phyloP scores from a whole-genome alignment of 129 eudicot genomes.

The Flaveria ramosissima region DNA sequence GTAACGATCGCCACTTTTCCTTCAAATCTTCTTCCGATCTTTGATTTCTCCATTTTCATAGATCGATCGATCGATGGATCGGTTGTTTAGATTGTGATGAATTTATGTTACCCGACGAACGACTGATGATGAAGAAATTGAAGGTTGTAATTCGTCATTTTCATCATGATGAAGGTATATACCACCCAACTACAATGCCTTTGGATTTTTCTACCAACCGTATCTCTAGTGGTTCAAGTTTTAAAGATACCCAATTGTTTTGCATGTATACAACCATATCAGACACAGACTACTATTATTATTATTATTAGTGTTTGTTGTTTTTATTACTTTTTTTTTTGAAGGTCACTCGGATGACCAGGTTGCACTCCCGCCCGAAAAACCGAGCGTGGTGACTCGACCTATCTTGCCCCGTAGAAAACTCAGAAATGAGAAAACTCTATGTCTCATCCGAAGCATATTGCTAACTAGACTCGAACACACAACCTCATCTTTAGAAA shows the following conservation, averaged over 20 bases:
- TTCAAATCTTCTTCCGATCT: constrained; percentile 66
- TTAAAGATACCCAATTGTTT: not conserved
- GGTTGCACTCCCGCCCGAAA: no score
- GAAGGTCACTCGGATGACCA: no score
- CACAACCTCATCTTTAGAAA: no score
- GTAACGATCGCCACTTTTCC: constrained; percentile 92
- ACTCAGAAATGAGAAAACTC: no score
- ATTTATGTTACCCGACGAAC: not conserved
- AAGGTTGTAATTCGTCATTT: not conserved
- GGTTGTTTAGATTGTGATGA: not conserved
- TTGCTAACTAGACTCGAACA: no score
- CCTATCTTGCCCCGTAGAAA: no score
- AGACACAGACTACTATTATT: no score
- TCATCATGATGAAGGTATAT: not conserved
- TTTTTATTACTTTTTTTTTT: no score
- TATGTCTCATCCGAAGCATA: no score
- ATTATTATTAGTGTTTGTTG: no score
- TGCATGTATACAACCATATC: no score
- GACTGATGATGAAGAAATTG: not conserved
- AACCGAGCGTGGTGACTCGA: no score
- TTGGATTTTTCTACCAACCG: not conserved
- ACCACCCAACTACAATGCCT: not conserved
- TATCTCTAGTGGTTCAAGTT: not conserved
- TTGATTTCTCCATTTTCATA: constrained; percentile 33
- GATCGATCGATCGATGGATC: not conserved